Evolutionary conservation across 2,329 filamentous ascomycete species (phyloP), one percentile per base, ranked within the genome.

Genomic region (Boeremia lycopersici): DNA sequence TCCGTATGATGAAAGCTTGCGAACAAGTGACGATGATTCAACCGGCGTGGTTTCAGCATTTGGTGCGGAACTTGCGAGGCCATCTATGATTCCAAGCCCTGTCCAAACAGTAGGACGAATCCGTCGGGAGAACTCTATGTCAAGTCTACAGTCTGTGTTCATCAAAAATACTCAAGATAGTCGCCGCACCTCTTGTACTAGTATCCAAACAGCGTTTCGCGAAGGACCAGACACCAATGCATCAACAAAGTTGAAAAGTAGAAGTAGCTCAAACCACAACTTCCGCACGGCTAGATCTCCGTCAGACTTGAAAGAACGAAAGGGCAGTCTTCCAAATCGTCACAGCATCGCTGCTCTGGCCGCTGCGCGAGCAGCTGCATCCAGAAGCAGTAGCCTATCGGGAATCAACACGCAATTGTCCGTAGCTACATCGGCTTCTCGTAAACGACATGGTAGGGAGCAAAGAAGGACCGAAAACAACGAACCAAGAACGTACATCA

Each of bases 41-140:
- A 42, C 8, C 10, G 15, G 12, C 9, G 13, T 31, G 11, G 17
- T 33, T 10, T 10, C 19, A 2, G 42, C 52, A 19, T 3, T 23
- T 17, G 45, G 26, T 25, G 34, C 59, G 17, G 59, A 69, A 3
- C 19, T 50, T 7, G 52, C 49, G 7, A 72, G 60, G 49, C 60
- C 55, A 5, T 76, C 77, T 4, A 76, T 76, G 53, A 79, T 79
- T 19, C 77, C 77, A n/a, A 78, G 73, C 41, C 77, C 77, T n/a
- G 59, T 75, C 0, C 72, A 74, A 52, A 67, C 59, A 7, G 31
- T 72, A 2, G 74, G 73, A 23, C 71, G 67, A 28, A 68, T 72
- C 28, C 72, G 77, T 36, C 68, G 75, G 29, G 74, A 77, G 28
- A 67, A 65, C 30, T 79, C 77, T 5, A 43, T 52, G 2, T 74